phyloP scores from a whole-genome alignment of 192 early-diverging fungal genomes.

The Coemansia sp. region DNA sequence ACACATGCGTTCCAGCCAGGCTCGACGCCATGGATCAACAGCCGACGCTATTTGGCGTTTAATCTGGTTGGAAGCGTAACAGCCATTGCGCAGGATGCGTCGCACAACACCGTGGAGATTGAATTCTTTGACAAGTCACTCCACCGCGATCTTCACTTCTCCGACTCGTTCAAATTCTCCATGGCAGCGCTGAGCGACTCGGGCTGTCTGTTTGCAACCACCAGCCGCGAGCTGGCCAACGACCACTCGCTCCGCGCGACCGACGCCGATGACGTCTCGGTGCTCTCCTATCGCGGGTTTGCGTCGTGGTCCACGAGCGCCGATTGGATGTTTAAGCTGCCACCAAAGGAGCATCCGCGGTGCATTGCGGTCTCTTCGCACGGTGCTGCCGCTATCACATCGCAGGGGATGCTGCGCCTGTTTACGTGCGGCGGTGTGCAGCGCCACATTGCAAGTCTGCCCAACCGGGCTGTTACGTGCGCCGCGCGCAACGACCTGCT shows the following conservation, averaged over 20 bases:
- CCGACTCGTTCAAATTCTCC: slow-evolving; percentile 73
- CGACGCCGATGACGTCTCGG: slow-evolving; percentile 55
- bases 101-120: slow-evolving; percentile 77
- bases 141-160: slow-evolving; percentile 77
- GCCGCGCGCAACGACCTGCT: slow-evolving; percentile 38
- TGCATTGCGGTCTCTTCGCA: slow-evolving; percentile 71
- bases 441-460: slow-evolving; percentile 65
- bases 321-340: slow-evolving; percentile 77
- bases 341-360: slow-evolving; percentile 65
- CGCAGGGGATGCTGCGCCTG: slow-evolving; percentile 71
- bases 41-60: slow-evolving; percentile 73
- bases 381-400: slow-evolving; percentile 71
- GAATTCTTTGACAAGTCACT: slow-evolving; percentile 85
- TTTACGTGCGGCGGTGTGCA: slow-evolving; percentile 82
- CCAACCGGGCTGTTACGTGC: slow-evolving; percentile 51
- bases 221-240: slow-evolving; percentile 41
- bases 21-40: slow-evolving; percentile 61
- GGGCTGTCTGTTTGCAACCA: slow-evolving; percentile 72
- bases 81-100: slow-evolving; percentile 62
- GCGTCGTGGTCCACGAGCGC: slow-evolving; percentile 66
- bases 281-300: slow-evolving; percentile 71
- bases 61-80: slow-evolving; percentile 82
- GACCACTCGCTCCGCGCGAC: slow-evolving; percentile 50
- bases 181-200: slow-evolving; percentile 71
- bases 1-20: slow-evolving; percentile 78